A percentile compares a stretch with the other conserved stretches of the same genome.
Conservation (phyloP, 73 alveolate species). For the Paramecium sexaurelia region DNA sequence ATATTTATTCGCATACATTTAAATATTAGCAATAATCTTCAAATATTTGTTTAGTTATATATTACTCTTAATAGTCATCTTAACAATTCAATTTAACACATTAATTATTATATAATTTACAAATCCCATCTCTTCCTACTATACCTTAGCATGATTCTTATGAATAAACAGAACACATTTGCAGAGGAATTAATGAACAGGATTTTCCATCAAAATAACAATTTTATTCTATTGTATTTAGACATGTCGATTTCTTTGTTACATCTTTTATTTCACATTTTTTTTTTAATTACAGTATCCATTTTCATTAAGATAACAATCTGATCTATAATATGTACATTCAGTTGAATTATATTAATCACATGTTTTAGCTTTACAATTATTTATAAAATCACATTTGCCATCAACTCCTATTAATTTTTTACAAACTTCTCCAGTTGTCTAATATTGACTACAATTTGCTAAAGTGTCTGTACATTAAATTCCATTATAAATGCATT, state of each 20-base stretch:
- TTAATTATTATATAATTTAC: not conserved
- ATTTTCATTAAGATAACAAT: not conserved
- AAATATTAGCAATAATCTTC: not conserved
- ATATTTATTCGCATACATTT: not conserved
- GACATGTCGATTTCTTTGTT: not conserved
- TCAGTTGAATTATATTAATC: not conserved
- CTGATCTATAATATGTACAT: not conserved
- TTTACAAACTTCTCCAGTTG: not conserved
- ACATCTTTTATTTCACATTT: not conserved
- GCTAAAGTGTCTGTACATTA: not conserved
- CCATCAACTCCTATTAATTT: conserved; percentile 8
- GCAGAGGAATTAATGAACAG: not conserved
- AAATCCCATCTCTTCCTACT: not conserved
- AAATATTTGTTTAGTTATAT: not conserved
- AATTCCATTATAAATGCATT: not conserved
- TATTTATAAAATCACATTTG: not conserved
- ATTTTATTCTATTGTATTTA: not conserved
- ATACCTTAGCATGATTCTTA: not conserved
- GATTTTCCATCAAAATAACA: not conserved
- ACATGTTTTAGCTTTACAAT: not conserved
- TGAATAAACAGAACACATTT: not conserved
- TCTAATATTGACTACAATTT: not conserved
- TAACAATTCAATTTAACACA: not conserved
- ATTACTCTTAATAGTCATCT: not conserved
- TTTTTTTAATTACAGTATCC: not conserved